Evolutionary conservation across 257 asterid species (phyloP), one percentile per base, ranked within the genome.

Genomic region (Capsicum pubescens): DNA sequence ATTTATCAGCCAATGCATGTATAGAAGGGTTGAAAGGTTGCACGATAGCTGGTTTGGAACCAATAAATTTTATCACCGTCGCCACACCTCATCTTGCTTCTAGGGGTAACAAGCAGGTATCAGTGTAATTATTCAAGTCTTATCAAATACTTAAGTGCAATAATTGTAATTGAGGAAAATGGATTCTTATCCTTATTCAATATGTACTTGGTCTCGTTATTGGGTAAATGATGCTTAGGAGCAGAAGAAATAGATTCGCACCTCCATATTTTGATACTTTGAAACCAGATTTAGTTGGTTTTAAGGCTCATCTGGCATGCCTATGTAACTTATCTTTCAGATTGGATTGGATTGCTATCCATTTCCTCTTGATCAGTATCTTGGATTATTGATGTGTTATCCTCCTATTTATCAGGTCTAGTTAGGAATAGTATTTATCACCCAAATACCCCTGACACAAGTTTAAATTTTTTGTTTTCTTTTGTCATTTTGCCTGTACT

Each of bases 31-130:
- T 91, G 42, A 91, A 88, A 84, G 94, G 91, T 39, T 69, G 55
- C 84, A 91, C 93, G 72, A 92, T 97, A 84, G 99, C 98, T 86
- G 94, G 92, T 83, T 93, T 96, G 81, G 95, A 94, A 83, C 98
- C 98, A 8, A 72, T 96, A 17, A 96, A 93, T 91, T 94, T 96
- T 83, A 85, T 94, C 56, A 94, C 98, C 12, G 97, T 92, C 84
- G 99, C 99, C 81, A 92, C 97, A 87, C 99, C 99, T 81, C 99
- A 96, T 91, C 99, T 96, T 87, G 99, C 98, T 87, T 96, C 99
- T 44, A 91, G 98, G 91, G 99, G 99, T 72, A 90, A 96, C 86
- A 92, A 92, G 91, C 99, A 96, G 94, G 92, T 97, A 87, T 57
- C 42, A 26, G 15, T 7, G 12, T n/a, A 7, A 21, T 76, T 77